Evolutionary conservation across 345 rosid genomes (phyloP).

Genomic region (Noccaea bulbosa): DNA sequence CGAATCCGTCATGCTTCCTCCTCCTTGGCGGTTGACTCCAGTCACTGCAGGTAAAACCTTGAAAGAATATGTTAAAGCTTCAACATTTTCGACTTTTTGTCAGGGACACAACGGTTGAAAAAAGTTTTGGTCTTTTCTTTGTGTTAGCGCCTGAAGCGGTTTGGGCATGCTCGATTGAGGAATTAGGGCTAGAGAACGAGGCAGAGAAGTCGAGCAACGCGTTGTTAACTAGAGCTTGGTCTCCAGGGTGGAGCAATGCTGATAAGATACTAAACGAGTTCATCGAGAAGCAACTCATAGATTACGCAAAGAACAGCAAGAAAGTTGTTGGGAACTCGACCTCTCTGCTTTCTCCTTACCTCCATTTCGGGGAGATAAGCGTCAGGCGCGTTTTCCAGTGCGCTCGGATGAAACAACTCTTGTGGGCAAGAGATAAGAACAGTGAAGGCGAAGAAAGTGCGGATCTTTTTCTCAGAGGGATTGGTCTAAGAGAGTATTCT

Average conservation of each 20-base stretch:
- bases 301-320: slow-evolving; percentile 61
- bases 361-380: slow-evolving; percentile 94
- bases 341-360: slow-evolving; percentile 85
- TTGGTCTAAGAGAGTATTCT: slow-evolving; percentile 87
- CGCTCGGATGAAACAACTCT: slow-evolving; percentile 68
- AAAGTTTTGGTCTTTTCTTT: neutral
- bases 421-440: slow-evolving; percentile 78
- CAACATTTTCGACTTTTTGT: neutral
- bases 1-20: slow-evolving; percentile 68
- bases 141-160: slow-evolving; percentile 50
- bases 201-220: slow-evolving; percentile 86
- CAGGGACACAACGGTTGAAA: neutral
- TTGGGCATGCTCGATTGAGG: slow-evolving; percentile 66
- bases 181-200: slow-evolving; percentile 79
- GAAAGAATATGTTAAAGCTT: neutral
- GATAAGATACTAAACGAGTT: slow-evolving; percentile 69
- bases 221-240: slow-evolving; percentile 86
- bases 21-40: slow-evolving; percentile 71
- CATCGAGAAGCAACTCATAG: slow-evolving; percentile 62
- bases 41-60: slow-evolving; percentile 57
- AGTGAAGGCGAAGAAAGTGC: slow-evolving; percentile 62
- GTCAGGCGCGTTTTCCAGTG: slow-evolving; percentile 77
- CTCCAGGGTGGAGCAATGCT: slow-evolving; percentile 94
- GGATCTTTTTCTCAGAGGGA: slow-evolving; percentile 67
- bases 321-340: slow-evolving; percentile 68